These are phyloP conservation scores for Pythium vanterpoolii DNA, from an alignment of 352 stramenopile species.

Conservation along the genomic window DNA sequence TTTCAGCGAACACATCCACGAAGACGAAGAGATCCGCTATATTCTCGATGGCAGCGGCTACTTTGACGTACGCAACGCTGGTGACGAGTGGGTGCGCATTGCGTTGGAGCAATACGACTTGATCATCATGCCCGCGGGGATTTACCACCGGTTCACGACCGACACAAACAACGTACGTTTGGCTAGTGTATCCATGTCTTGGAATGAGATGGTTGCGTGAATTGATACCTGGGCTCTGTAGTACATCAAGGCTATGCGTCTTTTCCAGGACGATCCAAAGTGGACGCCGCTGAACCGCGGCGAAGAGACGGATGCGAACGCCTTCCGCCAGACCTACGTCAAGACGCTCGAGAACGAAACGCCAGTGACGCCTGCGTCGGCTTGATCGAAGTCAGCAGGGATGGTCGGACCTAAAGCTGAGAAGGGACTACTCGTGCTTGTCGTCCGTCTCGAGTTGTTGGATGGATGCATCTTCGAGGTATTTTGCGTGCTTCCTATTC, in stretches of 20 bases:
- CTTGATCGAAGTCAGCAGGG: conserved; percentile 6
- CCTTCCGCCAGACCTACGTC: conserved; percentile 23
- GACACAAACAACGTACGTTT: conserved; percentile 28
- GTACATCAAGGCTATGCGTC: conserved; percentile 28
- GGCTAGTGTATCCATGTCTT: not conserved
- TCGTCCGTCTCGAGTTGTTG: too few relatives aligned
- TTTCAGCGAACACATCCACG: conserved; percentile 27
- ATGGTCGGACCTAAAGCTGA: too few relatives aligned
- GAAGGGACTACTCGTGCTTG: too few relatives aligned
- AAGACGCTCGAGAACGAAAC: conserved; percentile 17
- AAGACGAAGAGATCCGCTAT: conserved; percentile 28
- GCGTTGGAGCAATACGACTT: conserved; percentile 23
- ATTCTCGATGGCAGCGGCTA: conserved; percentile 26
- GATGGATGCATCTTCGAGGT: too few relatives aligned
- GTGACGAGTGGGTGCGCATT: conserved; percentile 27
- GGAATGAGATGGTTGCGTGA: not conserved
- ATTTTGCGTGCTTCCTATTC: too few relatives aligned
- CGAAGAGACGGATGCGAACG: conserved; percentile 20
- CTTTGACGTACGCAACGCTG: conserved; percentile 25
- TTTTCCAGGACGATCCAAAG: conserved; percentile 28
- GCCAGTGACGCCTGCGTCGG: conserved; percentile 16
- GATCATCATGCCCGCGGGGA: conserved; percentile 23
- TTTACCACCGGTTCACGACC: conserved; percentile 28
- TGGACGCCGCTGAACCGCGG: conserved; percentile 29
- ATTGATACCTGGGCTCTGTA: not conserved